Percentiles rank a stretch among this genome's conserved stretches.
Evolutionary conservation across 148 eudicot species (phyloP).

Genomic region (Vaccinium macrocarpon): DNA sequence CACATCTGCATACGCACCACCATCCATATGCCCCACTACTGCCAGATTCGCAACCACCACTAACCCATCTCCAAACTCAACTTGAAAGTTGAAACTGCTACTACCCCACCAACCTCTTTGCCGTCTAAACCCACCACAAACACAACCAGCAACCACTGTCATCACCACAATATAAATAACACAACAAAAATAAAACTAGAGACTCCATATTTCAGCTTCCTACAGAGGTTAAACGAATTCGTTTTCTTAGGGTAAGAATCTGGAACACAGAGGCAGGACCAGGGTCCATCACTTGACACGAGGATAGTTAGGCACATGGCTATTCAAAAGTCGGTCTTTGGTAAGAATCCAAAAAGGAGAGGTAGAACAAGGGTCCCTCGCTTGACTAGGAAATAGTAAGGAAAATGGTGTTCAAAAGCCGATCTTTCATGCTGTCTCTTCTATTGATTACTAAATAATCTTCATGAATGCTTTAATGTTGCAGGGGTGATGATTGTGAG

Average conservation of each 20-base stretch:
- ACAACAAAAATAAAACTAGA: not conserved
- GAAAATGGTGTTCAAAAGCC: not conserved
- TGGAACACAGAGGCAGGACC: too few species aligned
- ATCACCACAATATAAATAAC: too few species aligned
- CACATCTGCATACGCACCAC: not conserved
- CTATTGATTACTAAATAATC: not conserved
- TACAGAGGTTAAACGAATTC: too few species aligned
- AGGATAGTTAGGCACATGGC: too few species aligned
- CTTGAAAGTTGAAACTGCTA: not conserved
- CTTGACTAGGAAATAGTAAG: not conserved
- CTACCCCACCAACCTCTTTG: not conserved
- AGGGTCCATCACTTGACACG: too few species aligned
- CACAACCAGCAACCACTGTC: not conserved
- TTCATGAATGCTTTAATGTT: not conserved
- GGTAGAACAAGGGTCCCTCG: too few species aligned
- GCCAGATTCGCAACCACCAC: not conserved
- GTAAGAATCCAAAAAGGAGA: too few species aligned
- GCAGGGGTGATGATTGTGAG: not conserved
- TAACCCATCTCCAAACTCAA: not conserved
- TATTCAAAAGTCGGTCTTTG: too few species aligned
- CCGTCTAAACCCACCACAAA: not conserved
- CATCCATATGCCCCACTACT: not conserved
- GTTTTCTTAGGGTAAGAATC: too few species aligned
- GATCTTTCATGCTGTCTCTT: not conserved
- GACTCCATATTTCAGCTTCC: too few species aligned